Percentiles rank a stretch among this genome's conserved stretches.
Conservation (phyloP, 2,329 filamentous ascomycete species). For the Penicillium janthinellum region DNA sequence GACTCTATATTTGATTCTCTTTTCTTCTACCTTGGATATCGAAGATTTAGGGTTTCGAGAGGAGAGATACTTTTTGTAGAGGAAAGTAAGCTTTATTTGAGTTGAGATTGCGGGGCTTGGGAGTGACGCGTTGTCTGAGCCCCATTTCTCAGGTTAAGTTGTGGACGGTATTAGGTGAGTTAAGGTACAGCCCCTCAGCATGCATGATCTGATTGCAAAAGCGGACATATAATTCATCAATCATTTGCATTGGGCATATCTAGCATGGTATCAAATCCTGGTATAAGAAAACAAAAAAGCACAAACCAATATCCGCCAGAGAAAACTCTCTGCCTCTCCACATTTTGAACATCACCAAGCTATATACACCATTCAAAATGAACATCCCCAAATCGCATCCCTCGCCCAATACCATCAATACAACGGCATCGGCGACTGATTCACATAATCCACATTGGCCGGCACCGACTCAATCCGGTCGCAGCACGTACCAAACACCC, state of each 20-base stretch:
- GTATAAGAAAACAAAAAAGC: neutral
- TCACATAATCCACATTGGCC: conserved; percentile 28
- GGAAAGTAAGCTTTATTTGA: too few relatives aligned
- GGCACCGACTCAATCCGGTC: conserved; percentile 27
- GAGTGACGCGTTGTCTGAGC: too few relatives aligned
- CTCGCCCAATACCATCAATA: conserved; percentile 9
- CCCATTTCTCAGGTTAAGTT: too few relatives aligned
- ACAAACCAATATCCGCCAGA: neutral
- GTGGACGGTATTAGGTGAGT: too few relatives aligned
- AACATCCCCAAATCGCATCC: neutral
- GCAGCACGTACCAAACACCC: conserved; percentile 29
- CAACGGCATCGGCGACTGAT: conserved; percentile 26
- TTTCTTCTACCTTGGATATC: too few relatives aligned
- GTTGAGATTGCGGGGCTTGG: too few relatives aligned
- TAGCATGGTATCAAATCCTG: conserved; percentile 5
- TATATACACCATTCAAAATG: neutral
- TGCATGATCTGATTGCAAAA: neutral
- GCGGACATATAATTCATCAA: neutral
- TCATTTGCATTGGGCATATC: conserved; percentile 3
- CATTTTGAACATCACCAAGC: neutral
- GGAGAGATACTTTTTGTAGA: too few relatives aligned
- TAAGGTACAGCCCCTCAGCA: neutral
- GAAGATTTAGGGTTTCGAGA: too few relatives aligned
- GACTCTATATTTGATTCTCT: too few relatives aligned
- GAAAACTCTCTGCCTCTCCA: neutral